Percentiles rank a stretch among this genome's conserved stretches.
Conservation (phyloP, 495 filamentous ascomycete genomes). For the Lepidopterella palustris region DNA sequence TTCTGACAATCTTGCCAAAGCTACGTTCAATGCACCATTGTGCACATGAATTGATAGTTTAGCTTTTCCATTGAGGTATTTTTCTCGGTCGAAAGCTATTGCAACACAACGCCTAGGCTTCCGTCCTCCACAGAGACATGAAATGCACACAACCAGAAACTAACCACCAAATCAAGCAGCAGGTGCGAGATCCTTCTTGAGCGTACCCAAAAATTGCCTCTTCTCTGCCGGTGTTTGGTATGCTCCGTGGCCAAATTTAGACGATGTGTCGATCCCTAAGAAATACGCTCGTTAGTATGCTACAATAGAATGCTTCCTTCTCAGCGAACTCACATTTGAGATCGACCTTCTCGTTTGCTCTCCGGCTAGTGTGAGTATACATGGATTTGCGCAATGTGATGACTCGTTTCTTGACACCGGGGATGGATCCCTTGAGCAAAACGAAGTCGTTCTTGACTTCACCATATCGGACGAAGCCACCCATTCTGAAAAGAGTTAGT, state of each 20-base stretch:
- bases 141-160: slow-evolving; percentile 1
- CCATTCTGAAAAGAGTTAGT: slow-evolving; percentile 60
- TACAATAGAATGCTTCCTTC: no score
- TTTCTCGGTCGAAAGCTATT: not conserved
- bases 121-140: not conserved
- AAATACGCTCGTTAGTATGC: no score
- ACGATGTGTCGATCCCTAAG: slow-evolving; percentile 99
- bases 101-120: not conserved
- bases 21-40: no score
- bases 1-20: not conserved
- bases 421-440: slow-evolving; percentile 94
- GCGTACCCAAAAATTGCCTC: slow-evolving; percentile 84
- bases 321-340: no score
- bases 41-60: not conserved
- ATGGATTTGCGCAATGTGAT: slow-evolving; percentile 99
- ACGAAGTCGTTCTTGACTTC: slow-evolving; percentile 99
- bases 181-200: slow-evolving; percentile 94
- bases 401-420: slow-evolving; percentile 98
- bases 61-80: slow-evolving; percentile 4
- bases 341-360: slow-evolving; percentile 96
- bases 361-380: slow-evolving; percentile 92
- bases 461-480: slow-evolving; percentile 98
- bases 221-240: slow-evolving; percentile 99
- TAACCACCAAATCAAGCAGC: slow-evolving; percentile 51
- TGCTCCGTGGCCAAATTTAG: slow-evolving; percentile 99